These are phyloP conservation scores for Stevia rebaudiana DNA, from an alignment of 140 eudicot species.

Conservation along the genomic window DNA sequence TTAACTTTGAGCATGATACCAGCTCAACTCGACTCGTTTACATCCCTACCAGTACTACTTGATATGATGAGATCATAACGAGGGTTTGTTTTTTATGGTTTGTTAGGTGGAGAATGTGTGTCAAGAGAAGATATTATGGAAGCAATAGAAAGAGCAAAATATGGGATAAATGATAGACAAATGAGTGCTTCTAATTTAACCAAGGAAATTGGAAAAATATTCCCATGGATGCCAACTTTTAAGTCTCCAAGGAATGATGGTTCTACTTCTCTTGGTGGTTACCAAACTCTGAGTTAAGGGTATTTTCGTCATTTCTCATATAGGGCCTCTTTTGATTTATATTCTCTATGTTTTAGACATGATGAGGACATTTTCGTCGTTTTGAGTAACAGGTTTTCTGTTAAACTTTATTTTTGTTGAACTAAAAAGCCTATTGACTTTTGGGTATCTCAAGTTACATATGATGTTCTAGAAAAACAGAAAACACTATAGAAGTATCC, in stretches of 20 bases:
- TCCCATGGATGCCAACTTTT: slow-evolving; percentile 91
- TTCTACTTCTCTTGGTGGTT: slow-evolving; percentile 70
- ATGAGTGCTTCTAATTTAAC: slow-evolving; percentile 39
- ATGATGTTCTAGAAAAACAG: too few relatives aligned
- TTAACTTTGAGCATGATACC: too few relatives aligned
- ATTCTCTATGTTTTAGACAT: background rate
- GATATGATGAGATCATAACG: background rate
- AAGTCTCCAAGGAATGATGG: slow-evolving; percentile 45
- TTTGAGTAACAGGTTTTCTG: background rate
- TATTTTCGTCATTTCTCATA: background rate
- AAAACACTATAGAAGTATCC: too few relatives aligned
- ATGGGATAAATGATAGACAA: slow-evolving; percentile 76
- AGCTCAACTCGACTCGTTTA: too few relatives aligned
- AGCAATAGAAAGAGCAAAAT: slow-evolving; percentile 95
- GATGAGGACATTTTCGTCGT: too few relatives aligned
- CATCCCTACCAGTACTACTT: too few relatives aligned
- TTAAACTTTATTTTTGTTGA: background rate
- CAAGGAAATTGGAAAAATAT: slow-evolving; percentile 74
- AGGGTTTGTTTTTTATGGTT: slow-evolving; percentile 5
- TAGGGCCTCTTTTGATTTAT: background rate
- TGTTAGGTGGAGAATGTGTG: slow-evolving; percentile 73
- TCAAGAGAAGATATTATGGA: slow-evolving; percentile 96
- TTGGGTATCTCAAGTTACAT: too few relatives aligned
- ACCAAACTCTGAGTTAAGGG: slow-evolving; percentile 77
- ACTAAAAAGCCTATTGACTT: too few relatives aligned